Evolutionary conservation across 1,284 basidiomycete species (phyloP).

Genomic region (Ceratobasidium sp.): DNA sequence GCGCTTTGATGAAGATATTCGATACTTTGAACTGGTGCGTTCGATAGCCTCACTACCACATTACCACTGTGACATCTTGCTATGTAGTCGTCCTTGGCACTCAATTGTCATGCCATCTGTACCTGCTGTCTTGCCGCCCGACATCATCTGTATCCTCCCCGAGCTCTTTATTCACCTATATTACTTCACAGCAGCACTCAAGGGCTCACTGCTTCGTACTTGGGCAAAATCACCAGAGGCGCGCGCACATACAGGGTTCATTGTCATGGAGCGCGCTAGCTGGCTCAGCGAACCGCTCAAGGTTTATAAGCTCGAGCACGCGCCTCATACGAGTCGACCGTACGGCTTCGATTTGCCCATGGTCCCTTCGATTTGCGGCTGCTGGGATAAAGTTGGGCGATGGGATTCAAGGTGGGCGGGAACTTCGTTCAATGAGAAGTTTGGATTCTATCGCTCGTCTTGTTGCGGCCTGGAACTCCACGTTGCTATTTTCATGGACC

Average conservation of each 20-base stretch:
- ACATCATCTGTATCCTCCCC: not conserved
- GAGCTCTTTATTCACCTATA: slow-evolving; percentile 29
- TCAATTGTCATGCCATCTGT: slow-evolving; percentile 10
- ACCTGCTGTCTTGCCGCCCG: not conserved
- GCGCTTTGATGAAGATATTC: not conserved
- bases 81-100: slow-evolving; percentile 20
- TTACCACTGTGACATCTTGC: not conserved
- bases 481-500: slow-evolving; percentile 1
- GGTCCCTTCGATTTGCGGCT: slow-evolving; percentile 3
- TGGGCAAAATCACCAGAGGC: slow-evolving; percentile 12
- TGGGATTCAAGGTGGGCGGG: not conserved
- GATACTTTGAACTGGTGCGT: not conserved
- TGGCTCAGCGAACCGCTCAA: not conserved
- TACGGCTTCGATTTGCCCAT: slow-evolving; percentile 9
- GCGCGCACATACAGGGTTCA: slow-evolving; percentile 17
- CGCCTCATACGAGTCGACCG: not conserved
- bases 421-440: not conserved
- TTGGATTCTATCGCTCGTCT: not conserved
- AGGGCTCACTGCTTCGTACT: not conserved
- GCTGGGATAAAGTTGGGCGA: not conserved
- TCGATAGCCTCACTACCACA: not conserved
- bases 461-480: slow-evolving; percentile 18
- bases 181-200: not conserved
- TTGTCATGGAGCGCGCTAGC: not conserved
- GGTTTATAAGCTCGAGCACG: not conserved